These are phyloP conservation scores for Viola odorata DNA, from an alignment of 345 rosid genomes.

Conservation along the genomic window DNA sequence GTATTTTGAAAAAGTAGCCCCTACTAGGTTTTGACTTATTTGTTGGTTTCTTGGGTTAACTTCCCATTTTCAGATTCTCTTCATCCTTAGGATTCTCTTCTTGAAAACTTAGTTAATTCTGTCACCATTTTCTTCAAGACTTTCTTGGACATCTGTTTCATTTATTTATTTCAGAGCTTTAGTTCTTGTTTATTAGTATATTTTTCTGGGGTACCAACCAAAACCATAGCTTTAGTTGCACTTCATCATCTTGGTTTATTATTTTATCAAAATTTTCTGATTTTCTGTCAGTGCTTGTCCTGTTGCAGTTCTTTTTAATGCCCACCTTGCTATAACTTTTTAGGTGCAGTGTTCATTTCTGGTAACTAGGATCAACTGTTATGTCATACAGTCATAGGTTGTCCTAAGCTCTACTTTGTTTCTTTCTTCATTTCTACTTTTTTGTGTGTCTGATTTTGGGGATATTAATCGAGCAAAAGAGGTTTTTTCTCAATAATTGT, in stretches of 20 bases:
- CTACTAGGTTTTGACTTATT: constrained; percentile 26
- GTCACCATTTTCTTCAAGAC: too few species aligned
- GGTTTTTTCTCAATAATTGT: background rate
- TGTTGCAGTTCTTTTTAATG: constrained; percentile 2
- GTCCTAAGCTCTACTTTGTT: background rate
- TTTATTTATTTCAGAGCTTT: background rate
- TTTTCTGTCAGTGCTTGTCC: background rate
- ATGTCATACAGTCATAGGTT: background rate
- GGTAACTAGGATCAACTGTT: background rate
- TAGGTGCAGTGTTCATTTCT: background rate
- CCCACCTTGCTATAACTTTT: background rate
- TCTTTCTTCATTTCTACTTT: background rate
- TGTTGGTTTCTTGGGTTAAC: constrained; percentile 11
- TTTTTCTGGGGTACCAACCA: background rate
- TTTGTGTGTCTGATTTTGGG: background rate
- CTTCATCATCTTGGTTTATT: constrained; percentile 11
- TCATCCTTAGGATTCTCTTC: too few species aligned
- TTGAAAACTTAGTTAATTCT: too few species aligned
- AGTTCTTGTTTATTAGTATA: background rate
- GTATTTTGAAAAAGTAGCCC: constrained; percentile 13
- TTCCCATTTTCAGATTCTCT: background rate
- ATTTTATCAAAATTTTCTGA: background rate
- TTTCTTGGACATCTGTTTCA: background rate
- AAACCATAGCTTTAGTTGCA: constrained; percentile 14
- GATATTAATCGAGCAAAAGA: constrained; percentile 10